These are phyloP conservation scores for Sordariomycetes sp. DNA, from an alignment of 2,329 filamentous ascomycete species.

Conservation along the genomic window DNA sequence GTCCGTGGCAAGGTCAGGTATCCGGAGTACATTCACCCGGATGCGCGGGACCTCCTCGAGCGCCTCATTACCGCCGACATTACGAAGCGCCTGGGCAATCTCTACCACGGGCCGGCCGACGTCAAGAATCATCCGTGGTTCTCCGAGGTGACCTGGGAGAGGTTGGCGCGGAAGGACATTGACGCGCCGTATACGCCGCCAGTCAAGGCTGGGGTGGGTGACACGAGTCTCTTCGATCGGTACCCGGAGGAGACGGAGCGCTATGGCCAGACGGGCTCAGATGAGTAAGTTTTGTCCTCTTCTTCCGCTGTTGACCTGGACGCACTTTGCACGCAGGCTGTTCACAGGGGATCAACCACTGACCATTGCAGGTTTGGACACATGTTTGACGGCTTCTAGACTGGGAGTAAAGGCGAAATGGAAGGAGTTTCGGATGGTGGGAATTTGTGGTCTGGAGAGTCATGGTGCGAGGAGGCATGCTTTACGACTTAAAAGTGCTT, in stretches of 20 bases:
- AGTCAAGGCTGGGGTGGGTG: conserved; percentile 84
- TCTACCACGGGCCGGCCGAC: conserved; percentile 82
- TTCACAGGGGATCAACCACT: background rate
- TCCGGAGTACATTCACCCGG: conserved; percentile 86
- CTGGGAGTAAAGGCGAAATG: background rate
- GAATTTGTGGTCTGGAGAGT: background rate
- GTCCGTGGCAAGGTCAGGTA: conserved; percentile 94
- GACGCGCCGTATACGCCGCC: conserved; percentile 96
- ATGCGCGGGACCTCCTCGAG: conserved; percentile 86
- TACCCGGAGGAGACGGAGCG: conserved; percentile 95
- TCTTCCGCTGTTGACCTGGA: background rate
- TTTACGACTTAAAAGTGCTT: background rate
- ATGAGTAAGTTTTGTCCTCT: conserved; percentile 59
- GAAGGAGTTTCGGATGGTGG: background rate
- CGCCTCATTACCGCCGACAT: conserved; percentile 90
- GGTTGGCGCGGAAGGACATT: conserved; percentile 88
- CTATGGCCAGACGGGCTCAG: conserved; percentile 65
- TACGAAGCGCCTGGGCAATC: conserved; percentile 88
- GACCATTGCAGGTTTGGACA: conserved; percentile 50
- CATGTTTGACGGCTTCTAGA: conserved; percentile 65
- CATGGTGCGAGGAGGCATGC: background rate
- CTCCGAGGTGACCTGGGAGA: conserved; percentile 93
- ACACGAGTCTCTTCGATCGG: conserved; percentile 95
- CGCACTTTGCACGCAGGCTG: no score
- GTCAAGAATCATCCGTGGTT: conserved; percentile 98